Evolutionary conservation across 129 eudicot genomes (phyloP), one percentile per base, ranked within the genome.

Genomic region (Oenanthe sinensis): DNA sequence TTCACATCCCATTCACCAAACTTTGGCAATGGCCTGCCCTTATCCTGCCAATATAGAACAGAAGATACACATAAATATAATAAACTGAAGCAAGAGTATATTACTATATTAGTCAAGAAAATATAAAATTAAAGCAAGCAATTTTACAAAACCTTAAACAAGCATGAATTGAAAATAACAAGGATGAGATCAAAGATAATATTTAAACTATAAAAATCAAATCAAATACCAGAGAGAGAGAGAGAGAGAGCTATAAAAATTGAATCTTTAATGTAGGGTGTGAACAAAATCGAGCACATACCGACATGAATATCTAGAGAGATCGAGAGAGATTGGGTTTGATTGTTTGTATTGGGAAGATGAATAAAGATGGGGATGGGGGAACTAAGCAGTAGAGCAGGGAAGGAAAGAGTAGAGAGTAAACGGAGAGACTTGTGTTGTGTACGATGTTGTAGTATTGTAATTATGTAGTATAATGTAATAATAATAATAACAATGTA

Each of bases 1-100:
- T 91, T 91, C 9, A 89, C 97, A 75, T 91, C 97, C 97, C 97
- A 91, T 68, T 91, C 97, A 30, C 97, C 97, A 89, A 91, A 91
- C 81, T 91, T 91, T 12, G 97, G 97, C 87, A 91, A 82, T 46
- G 97, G 93, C 77, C 87, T 75, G 76, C 91, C 97, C 81, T 91
- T 91, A 77, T 88, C 96, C 89, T 91, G 85, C 49, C 40, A 73
- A 71, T 33, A 33, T 33, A 47, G 39, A 44, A 24, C 17, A 6
- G 49, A 39, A 44, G 19, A 44, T 24, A 43, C 44, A 22, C 54
- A 22, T 5, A n/a, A 22, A 73, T 33, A 33, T 12, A 4, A 17
- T 54, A 20, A 54, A 54, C 2, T 6, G 60, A 17, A 52, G 36
- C 36, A 33, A 33, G 36, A 33, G 36, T 33, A 33, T 33, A 33